These are phyloP conservation scores for Lasiosphaeria ovina DNA, from an alignment of 495 filamentous ascomycete genomes.

Conservation along the genomic window DNA sequence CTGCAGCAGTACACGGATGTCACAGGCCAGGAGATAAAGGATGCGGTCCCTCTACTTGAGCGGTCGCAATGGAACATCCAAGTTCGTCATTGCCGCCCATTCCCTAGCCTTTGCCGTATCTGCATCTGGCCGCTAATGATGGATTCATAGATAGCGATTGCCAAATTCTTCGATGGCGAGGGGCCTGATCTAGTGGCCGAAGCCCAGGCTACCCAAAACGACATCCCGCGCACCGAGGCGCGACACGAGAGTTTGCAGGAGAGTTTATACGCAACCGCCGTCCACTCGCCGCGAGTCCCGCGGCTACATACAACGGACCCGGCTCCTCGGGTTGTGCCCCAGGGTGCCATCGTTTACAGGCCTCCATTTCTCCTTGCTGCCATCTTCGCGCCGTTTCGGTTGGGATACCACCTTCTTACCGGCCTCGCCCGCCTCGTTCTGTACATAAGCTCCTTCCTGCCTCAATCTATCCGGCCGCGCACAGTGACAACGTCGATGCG, in stretches of 20 bases:
- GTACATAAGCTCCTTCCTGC: slow-evolving; percentile 64
- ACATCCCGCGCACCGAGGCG: slow-evolving; percentile 54
- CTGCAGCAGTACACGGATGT: slow-evolving; percentile 86
- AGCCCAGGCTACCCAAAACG: slow-evolving; percentile 60
- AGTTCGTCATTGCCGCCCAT: slow-evolving; percentile 44
- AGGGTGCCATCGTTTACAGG: slow-evolving; percentile 60
- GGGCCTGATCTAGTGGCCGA: slow-evolving; percentile 77
- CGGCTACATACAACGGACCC: slow-evolving; percentile 46
- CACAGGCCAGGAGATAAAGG: slow-evolving; percentile 73
- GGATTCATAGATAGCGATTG: slow-evolving; percentile 73
- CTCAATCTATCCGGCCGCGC: slow-evolving; percentile 55
- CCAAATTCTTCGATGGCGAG: slow-evolving; percentile 98
- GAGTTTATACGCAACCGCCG: slow-evolving; percentile 40
- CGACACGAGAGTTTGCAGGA: slow-evolving; percentile 72
- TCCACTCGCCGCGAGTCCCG: slow-evolving; percentile 30
- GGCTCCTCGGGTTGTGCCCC: slow-evolving; percentile 80
- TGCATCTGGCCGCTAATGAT: not conserved
- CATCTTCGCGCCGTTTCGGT: slow-evolving; percentile 76
- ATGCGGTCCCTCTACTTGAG: slow-evolving; percentile 77
- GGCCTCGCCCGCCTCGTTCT: slow-evolving; percentile 69
- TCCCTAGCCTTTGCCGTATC: not conserved
- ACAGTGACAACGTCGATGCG: slow-evolving; percentile 55
- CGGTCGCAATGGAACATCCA: slow-evolving; percentile 96
- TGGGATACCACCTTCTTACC: slow-evolving; percentile 68
- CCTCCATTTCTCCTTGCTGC: slow-evolving; percentile 73